phyloP scores from a whole-genome alignment of 2,329 filamentous ascomycete genomes.

The Chaetomiaceae sp. region DNA sequence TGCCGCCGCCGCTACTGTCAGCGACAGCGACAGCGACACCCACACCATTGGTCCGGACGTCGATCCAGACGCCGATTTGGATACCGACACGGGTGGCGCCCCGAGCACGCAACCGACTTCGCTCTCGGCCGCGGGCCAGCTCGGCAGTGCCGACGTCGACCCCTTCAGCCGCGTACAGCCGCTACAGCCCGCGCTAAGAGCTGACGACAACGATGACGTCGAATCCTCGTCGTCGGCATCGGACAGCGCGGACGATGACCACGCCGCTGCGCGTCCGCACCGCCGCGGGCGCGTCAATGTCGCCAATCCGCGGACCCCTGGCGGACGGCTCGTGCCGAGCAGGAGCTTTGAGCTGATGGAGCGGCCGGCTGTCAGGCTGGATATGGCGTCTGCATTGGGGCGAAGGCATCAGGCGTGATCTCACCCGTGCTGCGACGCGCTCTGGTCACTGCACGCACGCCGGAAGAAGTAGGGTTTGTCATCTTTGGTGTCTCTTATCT shows the following conservation, averaged over 20 bases:
- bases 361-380: conserved; percentile 34
- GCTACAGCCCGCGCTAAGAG: background rate
- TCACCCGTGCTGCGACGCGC: too few species aligned
- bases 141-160: background rate
- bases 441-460: too few species aligned
- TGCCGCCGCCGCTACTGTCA: background rate
- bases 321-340: conserved; percentile 46
- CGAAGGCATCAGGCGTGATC: background rate
- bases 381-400: conserved; percentile 28
- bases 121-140: background rate
- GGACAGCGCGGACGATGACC: conserved; percentile 35
- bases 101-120: background rate
- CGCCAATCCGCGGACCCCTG: conserved; percentile 50
- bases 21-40: conserved; percentile 5
- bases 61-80: too few species aligned
- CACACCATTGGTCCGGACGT: conserved; percentile 3
- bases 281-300: conserved; percentile 52
- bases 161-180: background rate
- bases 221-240: conserved; percentile 21
- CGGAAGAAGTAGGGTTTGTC: too few species aligned
- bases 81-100: background rate
- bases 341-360: conserved; percentile 52
- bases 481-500: too few species aligned
- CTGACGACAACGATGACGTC: conserved; percentile 31
- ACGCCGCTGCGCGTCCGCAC: conserved; percentile 32